Conservation (phyloP, 179 eudicot genomes). For the Spergularia azorica region DNA sequence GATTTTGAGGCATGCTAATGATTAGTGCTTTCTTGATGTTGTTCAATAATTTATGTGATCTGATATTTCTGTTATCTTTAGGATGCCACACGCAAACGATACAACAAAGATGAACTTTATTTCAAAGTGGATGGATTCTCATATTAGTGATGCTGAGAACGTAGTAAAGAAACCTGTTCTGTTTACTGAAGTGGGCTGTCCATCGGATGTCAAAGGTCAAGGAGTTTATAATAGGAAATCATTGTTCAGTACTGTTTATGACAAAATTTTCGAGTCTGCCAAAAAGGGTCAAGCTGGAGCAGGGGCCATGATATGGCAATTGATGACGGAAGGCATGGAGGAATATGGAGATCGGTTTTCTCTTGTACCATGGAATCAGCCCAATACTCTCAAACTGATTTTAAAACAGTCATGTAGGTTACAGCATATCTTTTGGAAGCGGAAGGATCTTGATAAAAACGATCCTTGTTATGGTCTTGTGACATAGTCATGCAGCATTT, state of each 20-base stretch:
- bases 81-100: constrained; percentile 47
- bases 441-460: constrained; percentile 18
- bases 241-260: constrained; percentile 37
- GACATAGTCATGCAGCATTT: constrained; percentile 16
- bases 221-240: constrained; percentile 36
- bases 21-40: neutral
- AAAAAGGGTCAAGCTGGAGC: constrained; percentile 51
- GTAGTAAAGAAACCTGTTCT: constrained; percentile 60
- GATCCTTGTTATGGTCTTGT: constrained; percentile 35
- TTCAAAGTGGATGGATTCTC: constrained; percentile 48
- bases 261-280: constrained; percentile 47
- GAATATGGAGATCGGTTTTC: constrained; percentile 50
- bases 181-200: constrained; percentile 58
- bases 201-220: constrained; percentile 26
- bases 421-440: constrained; percentile 20
- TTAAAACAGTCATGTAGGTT: constrained; percentile 53
- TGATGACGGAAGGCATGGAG: constrained; percentile 53
- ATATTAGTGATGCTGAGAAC: constrained; percentile 45
- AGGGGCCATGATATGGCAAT: constrained; percentile 63
- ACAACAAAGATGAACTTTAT: constrained; percentile 41
- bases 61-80: constrained; percentile 21
- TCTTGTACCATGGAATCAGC: constrained; percentile 49
- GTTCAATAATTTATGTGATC: neutral
- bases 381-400: constrained; percentile 43
- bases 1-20: no score